Base-by-base conservation (phyloP, 495 filamentous ascomycete species). In the Talaromyces trachyspermus region DNA sequence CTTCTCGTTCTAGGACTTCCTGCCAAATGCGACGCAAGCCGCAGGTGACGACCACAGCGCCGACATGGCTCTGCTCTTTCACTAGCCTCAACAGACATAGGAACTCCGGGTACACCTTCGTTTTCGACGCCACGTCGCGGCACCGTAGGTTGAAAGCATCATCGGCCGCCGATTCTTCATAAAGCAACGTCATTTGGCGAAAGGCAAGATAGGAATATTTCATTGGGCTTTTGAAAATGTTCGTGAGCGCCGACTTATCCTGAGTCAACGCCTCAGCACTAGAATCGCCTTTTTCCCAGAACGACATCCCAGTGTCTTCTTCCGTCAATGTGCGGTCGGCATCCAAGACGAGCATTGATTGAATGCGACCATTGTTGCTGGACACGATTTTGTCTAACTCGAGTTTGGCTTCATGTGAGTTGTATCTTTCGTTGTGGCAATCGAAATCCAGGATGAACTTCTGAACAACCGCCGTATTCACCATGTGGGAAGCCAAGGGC, bases 21-120 rank as follows among this genome's bases (percentile, higher is more conserved):
- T 80, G 66, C 81, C 80, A 86, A 15, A 85, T 63, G 3, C 49
- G 54, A 23, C 70, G 68, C 6, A 80, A 55, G 3, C 81, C 83
- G 56, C 73, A 78, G 15, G 72, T 85, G 10, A 83, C 51, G 14
- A 86, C 61, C 4, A 84, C 49, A 3, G 68, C 71, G n/a, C 64
- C 57, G 37, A 83, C 56, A 52, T 79, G 66, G 0, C 37, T 8
- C 15, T 74, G 43, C 27, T 59, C 39, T 22, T 33, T 47, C 11
- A 66, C 54, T 5, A 51, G 27, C 15, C 62, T 52, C 46, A 86
- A 58, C 11, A 85, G 40, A 0, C 52, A 33, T 2, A 64, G 11
- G 24, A 85, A 61, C 27, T 82, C 75, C 0, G 70, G 65, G 55
- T 78, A 63, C 44, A 85, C 56, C 2, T 24, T 57, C 9, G 79